Evolutionary conservation across 1,284 basidiomycete species (phyloP).

Genomic region (Cryptococcus sp.): DNA sequence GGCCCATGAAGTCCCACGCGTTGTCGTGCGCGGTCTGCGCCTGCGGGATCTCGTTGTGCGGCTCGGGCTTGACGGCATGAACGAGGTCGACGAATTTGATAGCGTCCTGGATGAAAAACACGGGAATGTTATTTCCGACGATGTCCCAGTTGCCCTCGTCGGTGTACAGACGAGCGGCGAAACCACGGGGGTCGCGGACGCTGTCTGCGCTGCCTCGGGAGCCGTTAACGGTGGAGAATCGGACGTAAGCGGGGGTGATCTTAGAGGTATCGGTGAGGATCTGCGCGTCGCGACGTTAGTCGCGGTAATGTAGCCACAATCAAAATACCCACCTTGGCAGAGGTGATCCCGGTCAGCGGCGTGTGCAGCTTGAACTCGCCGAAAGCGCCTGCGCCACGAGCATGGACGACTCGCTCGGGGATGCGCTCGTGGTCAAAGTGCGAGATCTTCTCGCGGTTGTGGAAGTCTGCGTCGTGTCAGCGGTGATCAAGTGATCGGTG

Average conservation of each 20-base stretch:
- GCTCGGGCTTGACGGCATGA: conserved; percentile 66
- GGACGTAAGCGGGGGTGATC: conserved; percentile 71
- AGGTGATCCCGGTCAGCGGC: conserved; percentile 52
- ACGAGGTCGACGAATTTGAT: conserved; percentile 82
- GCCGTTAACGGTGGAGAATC: conserved; percentile 81
- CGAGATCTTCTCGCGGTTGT: conserved; percentile 60
- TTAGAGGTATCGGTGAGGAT: conserved; percentile 71
- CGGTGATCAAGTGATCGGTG: background rate
- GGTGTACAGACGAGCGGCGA: conserved; percentile 79
- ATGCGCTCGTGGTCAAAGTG: conserved; percentile 83
- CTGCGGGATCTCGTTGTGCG: conserved; percentile 66
- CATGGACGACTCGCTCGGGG: conserved; percentile 72
- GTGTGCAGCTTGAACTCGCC: conserved; percentile 76
- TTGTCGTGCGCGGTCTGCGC: conserved; percentile 64
- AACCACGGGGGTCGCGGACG: conserved; percentile 75
- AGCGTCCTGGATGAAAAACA: conserved; percentile 78
- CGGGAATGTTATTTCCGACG: conserved; percentile 60
- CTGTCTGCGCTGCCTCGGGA: conserved; percentile 67
- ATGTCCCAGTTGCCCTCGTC: conserved; percentile 79
- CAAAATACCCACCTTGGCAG: conserved; percentile 27
- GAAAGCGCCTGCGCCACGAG: conserved; percentile 76
- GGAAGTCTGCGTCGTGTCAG: conserved; percentile 32
- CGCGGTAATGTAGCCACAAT: conserved; percentile 44
- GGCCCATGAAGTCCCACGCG: conserved; percentile 70
- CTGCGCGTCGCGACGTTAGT: conserved; percentile 24